These are phyloP conservation scores for Yamadazyma laniorum DNA, from an alignment of 805 yeast genomes.

Conservation along the genomic window DNA sequence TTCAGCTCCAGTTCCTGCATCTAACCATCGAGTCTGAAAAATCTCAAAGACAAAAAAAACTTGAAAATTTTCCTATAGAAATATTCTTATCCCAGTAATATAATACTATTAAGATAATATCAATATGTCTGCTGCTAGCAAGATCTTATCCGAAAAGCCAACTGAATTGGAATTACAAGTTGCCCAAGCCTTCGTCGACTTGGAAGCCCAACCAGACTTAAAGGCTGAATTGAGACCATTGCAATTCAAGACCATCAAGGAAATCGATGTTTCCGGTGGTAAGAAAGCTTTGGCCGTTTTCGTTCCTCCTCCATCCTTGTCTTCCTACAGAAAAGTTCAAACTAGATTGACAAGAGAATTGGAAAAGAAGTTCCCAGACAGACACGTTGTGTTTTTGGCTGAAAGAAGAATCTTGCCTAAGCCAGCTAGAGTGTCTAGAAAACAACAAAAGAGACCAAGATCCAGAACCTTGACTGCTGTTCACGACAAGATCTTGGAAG, in stretches of 20 bases:
- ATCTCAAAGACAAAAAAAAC: slow-evolving; percentile 8
- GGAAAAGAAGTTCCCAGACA: slow-evolving; percentile 99
- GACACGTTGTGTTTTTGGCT: slow-evolving; percentile 98
- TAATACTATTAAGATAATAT: slow-evolving; percentile 1
- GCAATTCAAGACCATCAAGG: slow-evolving; percentile 98
- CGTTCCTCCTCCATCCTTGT: slow-evolving; percentile 94
- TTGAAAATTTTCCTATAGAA: slow-evolving; percentile 13
- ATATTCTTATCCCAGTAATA: slow-evolving; percentile 7
- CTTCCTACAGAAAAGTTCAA: slow-evolving; percentile 96
- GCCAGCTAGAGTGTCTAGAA: slow-evolving; percentile 95
- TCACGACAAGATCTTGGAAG: slow-evolving; percentile 98
- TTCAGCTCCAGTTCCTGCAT: neutral
- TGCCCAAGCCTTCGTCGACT: slow-evolving; percentile 97
- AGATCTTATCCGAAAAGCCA: slow-evolving; percentile 93
- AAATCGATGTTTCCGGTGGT: slow-evolving; percentile 97
- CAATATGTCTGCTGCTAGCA: slow-evolving; percentile 93
- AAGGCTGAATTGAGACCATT: slow-evolving; percentile 98
- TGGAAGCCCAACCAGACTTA: slow-evolving; percentile 94
- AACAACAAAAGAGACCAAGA: slow-evolving; percentile 98
- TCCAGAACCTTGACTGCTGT: slow-evolving; percentile 99
- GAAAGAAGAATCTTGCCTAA: slow-evolving; percentile 99
- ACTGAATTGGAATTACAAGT: slow-evolving; percentile 98
- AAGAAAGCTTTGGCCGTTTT: slow-evolving; percentile 97
- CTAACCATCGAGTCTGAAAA: slow-evolving; percentile 1
- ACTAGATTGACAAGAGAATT: slow-evolving; percentile 97